Base-by-base conservation (phyloP, 768 basidiomycete species). In the Mycena olivaceomarginata region DNA sequence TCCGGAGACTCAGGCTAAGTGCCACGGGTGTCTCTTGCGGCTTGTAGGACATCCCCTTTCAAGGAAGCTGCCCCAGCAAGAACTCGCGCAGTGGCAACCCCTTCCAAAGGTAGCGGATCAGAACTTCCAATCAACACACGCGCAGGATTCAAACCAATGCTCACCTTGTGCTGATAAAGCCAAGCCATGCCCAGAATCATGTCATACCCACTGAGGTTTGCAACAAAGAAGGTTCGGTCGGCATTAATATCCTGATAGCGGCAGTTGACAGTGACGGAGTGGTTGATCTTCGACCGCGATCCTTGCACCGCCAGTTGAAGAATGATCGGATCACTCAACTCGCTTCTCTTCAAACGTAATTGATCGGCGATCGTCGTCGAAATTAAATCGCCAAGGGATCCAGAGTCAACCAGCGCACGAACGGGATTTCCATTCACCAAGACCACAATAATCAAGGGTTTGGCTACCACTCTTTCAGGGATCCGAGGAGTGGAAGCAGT, bases 251-350 rank as follows among this genome's bases (percentile, higher is more conserved):
- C 31, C 3, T 31, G 31, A 31, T 31, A 31, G 31, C 31, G 31
- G 31, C 31, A 31, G 3, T 31, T 31, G 31, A 31, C 31, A 31
- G 31, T 31, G 31, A 31, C 31, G 31, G 31, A 31, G 31, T 31
- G 31, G 31, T 31, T 31, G 31, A 31, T 31, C 31, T 31, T 83
- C 0, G 83, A 80, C 0, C 78, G 70, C 0, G 85, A 87, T 0
- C 87, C 87, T 8, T 81, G 79, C 0, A 84, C 84, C 0, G 85
- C 85, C 0, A 88, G 60, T 37, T 86, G 83, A 0, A 86, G 63
- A 0, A 79, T 80, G 11, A 86, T 46, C 0, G 83, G 83, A 18
- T 83, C 86, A 0, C 37, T 75, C 0, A 86, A 70, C 10, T 57
- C 48, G 4, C 73, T 59, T 0, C 37, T 12, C 5, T 57, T 15